Base-by-base conservation (phyloP, 2,329 filamentous ascomycete genomes). In the Fusarium mundagurra region DNA sequence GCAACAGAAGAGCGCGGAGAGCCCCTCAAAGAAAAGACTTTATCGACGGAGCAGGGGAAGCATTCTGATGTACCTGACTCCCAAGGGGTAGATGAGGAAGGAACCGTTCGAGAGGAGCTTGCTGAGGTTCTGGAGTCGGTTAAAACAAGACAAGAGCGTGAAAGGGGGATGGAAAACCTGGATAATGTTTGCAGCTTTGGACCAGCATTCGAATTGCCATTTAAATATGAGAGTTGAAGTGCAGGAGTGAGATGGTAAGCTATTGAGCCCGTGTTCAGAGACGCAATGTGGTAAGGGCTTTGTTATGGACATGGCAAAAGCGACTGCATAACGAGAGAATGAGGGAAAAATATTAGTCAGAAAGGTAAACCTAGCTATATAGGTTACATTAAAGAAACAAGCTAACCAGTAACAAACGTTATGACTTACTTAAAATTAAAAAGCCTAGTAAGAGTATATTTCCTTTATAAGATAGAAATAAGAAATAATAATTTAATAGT, bases 401-500 rank as follows among this genome's bases (percentile, higher is more conserved):
- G 14, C 22, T 1, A 22, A 8, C 20, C 8, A 39, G 39, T 41
- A 0, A 41, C 0, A 41, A 4, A 20, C 12, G 4, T 8, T n/a
- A 6, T 22, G 0, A 41, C 39, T 22, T 13, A 5, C 7, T 13
- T 41, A 8, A 2, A 6, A 41, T 41, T 14, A 22, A 14, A 22
- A 22, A 41, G 4, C 22, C 13, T 1, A 22, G 22, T 0, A 41
- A 13, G 12, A 20, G 20, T 8, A 8, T 9, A 4, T 14, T 12
- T 8, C 3, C 22, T 39, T 20, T 5, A 3, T 39, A 39, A 13
- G 17, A 22, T 39, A 22, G 12, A 12, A 39, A 39, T 11, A 0
- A 39, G 12, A 39, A 4, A 39, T 12, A 39, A 22, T 12, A 13
- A 39, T 39, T 22, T 1, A 39, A 12, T 39, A 39, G 12, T 39